Percentiles rank a stretch among this genome's conserved stretches.
These are phyloP conservation scores for Andalucia godoyi DNA, from an alignment of 78 protist species.

Conservation along the genomic window DNA sequence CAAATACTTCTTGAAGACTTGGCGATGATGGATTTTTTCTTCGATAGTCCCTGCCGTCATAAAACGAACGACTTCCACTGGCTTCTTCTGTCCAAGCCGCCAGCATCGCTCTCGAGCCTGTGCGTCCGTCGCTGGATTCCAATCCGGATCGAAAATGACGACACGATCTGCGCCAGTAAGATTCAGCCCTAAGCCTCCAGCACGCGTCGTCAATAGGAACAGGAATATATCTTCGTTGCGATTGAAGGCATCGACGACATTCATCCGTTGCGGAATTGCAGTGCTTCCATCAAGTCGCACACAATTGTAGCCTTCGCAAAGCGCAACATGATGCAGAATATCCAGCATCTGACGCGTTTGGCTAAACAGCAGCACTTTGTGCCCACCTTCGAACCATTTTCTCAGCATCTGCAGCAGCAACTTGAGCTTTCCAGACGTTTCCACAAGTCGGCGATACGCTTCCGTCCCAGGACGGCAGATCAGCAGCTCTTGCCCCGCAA, in stretches of 20 bases:
- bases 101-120: slow-evolving; percentile 94
- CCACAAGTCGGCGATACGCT: neutral
- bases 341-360: slow-evolving; percentile 93
- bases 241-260: slow-evolving; percentile 50
- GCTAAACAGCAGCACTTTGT: slow-evolving; percentile 71
- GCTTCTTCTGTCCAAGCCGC: slow-evolving; percentile 84
- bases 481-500: too few species aligned
- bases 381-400: slow-evolving; percentile 64
- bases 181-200: slow-evolving; percentile 90
- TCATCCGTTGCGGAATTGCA: slow-evolving; percentile 20
- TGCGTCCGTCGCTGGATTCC: slow-evolving; percentile 73
- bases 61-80: slow-evolving; percentile 74
- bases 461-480: neutral
- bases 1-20: slow-evolving; percentile 84
- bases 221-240: slow-evolving; percentile 28
- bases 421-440: slow-evolving; percentile 56
- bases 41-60: slow-evolving; percentile 79
- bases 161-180: slow-evolving; percentile 92
- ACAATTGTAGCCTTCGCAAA: neutral
- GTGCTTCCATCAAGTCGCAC: slow-evolving; percentile 90
- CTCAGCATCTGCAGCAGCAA: slow-evolving; percentile 59
- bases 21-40: slow-evolving; percentile 93
- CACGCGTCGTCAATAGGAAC: slow-evolving; percentile 80
- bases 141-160: slow-evolving; percentile 90
- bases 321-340: slow-evolving; percentile 49